Evolutionary conservation across 1,139 yeast species (phyloP).

Genomic region (Meyerozyma carpophila): DNA sequence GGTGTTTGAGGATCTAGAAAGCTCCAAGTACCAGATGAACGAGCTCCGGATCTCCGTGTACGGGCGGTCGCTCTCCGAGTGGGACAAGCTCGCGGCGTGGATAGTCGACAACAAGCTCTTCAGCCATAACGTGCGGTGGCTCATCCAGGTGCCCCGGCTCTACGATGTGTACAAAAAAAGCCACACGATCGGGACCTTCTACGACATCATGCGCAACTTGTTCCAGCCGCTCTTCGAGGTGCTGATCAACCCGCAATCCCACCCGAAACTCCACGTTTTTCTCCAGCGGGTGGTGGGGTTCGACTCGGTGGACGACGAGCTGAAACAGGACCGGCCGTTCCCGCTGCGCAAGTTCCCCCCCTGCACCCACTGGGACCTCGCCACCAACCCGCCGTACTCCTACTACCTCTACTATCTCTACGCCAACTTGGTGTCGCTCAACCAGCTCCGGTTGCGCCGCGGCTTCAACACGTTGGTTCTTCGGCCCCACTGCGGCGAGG

Average conservation of each 20-base stretch:
- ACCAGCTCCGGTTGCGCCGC: slow-evolving; percentile 69
- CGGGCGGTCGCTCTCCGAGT: slow-evolving; percentile 84
- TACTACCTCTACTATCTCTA: slow-evolving; percentile 87
- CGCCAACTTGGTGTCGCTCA: slow-evolving; percentile 80
- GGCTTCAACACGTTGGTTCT: slow-evolving; percentile 84
- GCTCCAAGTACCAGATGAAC: slow-evolving; percentile 93
- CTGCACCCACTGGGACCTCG: slow-evolving; percentile 73
- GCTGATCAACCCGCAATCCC: slow-evolving; percentile 71
- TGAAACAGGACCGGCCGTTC: slow-evolving; percentile 78
- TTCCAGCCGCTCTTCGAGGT: slow-evolving; percentile 93
- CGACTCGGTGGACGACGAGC: slow-evolving; percentile 97
- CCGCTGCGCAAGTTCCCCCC: slow-evolving; percentile 72
- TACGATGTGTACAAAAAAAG: slow-evolving; percentile 84
- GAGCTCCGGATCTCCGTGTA: slow-evolving; percentile 93
- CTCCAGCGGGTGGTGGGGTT: slow-evolving; percentile 94
- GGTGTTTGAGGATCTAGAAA: slow-evolving; percentile 88
- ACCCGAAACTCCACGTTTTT: slow-evolving; percentile 85
- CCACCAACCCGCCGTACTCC: slow-evolving; percentile 93
- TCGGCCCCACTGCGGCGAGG: slow-evolving; percentile 98
- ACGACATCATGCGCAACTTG: slow-evolving; percentile 69
- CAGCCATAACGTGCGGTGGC: slow-evolving; percentile 95
- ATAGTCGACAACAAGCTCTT: slow-evolving; percentile 86
- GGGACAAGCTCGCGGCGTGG: slow-evolving; percentile 97
- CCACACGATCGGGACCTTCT: slow-evolving; percentile 65
- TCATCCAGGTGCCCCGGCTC: slow-evolving; percentile 89